Evolutionary conservation across 2,329 filamentous ascomycete genomes (phyloP), one percentile per base, ranked within the genome.

Genomic region (Ophiostoma ulmi): DNA sequence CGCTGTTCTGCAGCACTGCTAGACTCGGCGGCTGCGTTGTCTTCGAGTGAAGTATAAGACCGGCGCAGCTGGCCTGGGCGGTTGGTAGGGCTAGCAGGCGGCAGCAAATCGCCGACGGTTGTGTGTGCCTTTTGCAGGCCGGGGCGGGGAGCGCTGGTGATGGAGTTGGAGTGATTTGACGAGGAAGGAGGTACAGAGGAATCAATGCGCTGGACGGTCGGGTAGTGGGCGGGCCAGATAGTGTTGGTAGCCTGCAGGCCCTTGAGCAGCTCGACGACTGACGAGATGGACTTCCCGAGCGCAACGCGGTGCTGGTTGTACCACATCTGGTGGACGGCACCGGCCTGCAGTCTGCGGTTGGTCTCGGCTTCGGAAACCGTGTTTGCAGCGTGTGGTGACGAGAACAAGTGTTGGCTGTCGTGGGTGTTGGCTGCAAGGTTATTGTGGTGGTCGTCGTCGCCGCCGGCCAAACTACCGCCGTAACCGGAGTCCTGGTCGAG

Each of bases 141-240:
- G 13, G 90, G 90, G 38, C 90, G 84, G 17, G 86, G 82, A 1
- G 26, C 58, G 26, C 22, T 35, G 58, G 17, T 35, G 26, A 63
- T 63, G 26, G 58, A 35, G 26, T 67, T 31, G 20, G 86, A 1
- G 31, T 8, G 11, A 31, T 35, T 83, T 38, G 84, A 82, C 67
- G 83, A 80, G 44, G 75, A 78, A 70, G 75, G 76, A n/a, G 81
- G 76, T 38, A 79, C 76, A 64, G 81, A 75, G 72, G 78, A 73
- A 69, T 87, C 84, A 44, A 87, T 78, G 74, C 88, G 84, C 77
- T 93, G 89, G 3, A 94, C 89, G 1, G 94, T 92, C 69, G 95
- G 95, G 78, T 99, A 99, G 78, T 96, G 92, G 41, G 94, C 94
- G 1, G 95, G 95, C 95, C 95, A 98, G 77, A 89, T 87, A 17